Conservation (phyloP, 139 green algal genomes). For the Coccomyxa sp. region DNA sequence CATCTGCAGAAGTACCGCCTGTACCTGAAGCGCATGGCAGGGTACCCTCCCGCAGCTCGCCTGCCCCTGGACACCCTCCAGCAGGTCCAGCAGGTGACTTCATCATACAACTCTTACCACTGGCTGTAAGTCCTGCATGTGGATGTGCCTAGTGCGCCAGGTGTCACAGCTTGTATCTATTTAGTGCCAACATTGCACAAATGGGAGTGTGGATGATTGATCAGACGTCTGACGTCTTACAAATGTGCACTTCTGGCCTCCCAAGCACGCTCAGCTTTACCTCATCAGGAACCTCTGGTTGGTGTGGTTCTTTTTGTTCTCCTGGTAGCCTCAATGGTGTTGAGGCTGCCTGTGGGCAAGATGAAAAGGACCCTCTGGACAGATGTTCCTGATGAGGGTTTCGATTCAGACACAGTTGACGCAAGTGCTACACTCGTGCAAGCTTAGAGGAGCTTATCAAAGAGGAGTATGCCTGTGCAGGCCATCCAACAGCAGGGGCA, state of each 20-base stretch:
- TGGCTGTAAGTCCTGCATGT: too few relatives aligned
- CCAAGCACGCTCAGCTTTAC: not conserved
- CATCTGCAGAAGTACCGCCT: constrained; percentile 92
- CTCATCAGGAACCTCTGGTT: not conserved
- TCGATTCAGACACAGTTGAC: not conserved
- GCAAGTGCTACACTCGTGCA: not conserved
- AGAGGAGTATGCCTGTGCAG: not conserved
- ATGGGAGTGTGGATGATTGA: not conserved
- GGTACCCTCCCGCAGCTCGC: not conserved
- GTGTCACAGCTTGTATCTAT: too few relatives aligned
- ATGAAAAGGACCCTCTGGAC: too few relatives aligned
- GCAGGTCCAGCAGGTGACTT: not conserved
- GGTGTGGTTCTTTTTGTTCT: not conserved
- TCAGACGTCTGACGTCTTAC: not conserved
- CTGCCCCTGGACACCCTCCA: not conserved
- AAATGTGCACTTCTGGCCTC: not conserved
- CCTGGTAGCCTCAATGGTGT: not conserved
- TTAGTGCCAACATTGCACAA: too few relatives aligned
- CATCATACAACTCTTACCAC: not conserved
- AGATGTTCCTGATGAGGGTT: not conserved
- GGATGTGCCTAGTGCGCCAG: too few relatives aligned
- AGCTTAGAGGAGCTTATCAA: not conserved
- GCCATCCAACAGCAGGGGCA: not conserved
- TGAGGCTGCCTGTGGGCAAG: too few relatives aligned
- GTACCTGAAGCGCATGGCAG: constrained; percentile 54